These are phyloP conservation scores for Chalciporus piperatus DNA, from an alignment of 768 basidiomycete genomes.

Conservation along the genomic window DNA sequence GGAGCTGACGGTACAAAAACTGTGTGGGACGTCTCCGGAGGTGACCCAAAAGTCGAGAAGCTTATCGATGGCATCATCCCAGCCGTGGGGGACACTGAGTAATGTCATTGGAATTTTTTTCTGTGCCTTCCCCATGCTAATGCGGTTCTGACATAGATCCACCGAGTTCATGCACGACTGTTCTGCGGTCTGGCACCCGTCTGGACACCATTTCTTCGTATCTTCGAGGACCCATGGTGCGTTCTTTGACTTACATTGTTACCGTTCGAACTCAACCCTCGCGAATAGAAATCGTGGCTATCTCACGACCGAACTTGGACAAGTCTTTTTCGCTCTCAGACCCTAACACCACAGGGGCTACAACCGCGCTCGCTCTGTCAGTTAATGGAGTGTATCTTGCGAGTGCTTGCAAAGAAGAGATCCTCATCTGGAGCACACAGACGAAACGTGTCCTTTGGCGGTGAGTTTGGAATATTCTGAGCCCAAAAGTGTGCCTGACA, in stretches of 20 bases:
- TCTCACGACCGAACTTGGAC: conserved; percentile 74
- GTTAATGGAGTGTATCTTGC: conserved; percentile 88
- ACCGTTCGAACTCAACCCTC: no score
- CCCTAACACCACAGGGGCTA: conserved; percentile 45
- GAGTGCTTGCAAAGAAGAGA: conserved; percentile 63
- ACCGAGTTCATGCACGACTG: conserved; percentile 68
- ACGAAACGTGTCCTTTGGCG: conserved; percentile 61
- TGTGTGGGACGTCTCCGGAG: conserved; percentile 71
- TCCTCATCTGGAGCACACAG: conserved; percentile 82
- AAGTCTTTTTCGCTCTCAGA: conserved; percentile 57
- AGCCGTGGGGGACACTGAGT: conserved; percentile 67
- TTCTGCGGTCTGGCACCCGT: conserved; percentile 89
- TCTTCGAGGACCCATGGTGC: conserved; percentile 75
- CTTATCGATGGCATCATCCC: conserved; percentile 78
- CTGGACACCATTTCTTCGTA: conserved; percentile 80
- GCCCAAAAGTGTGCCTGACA: neutral
- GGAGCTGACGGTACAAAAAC: conserved; percentile 84
- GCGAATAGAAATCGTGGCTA: conserved; percentile 69
- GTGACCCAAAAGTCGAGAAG: conserved; percentile 60
- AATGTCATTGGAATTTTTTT: conserved; percentile 1
- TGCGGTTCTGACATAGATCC: conserved; percentile 38
- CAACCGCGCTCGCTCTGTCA: conserved; percentile 73
- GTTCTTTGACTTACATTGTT: conserved; percentile 13
- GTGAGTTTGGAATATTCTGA: conserved; percentile 37
- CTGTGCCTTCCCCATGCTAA: conserved; percentile 9